These are phyloP conservation scores for Pelargonium fulgidum DNA, from an alignment of 441 rosid species.

Conservation along the genomic window DNA sequence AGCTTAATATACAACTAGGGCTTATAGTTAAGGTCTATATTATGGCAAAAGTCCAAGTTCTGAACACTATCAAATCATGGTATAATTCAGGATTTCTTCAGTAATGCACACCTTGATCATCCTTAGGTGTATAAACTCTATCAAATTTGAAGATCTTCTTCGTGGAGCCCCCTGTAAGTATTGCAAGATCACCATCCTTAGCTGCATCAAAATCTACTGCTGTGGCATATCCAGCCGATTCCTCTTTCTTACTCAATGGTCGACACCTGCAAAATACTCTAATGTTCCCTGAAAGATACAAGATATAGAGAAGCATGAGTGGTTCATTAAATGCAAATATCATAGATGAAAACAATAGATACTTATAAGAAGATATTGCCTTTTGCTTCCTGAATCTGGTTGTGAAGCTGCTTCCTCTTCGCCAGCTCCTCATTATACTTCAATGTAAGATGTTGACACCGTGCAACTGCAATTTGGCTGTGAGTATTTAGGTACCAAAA, in stretches of 20 bases:
- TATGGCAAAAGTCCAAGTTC: neutral
- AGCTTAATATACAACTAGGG: neutral
- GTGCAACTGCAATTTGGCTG: constrained; percentile 58
- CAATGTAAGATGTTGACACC: constrained; percentile 45
- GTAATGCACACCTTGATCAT: constrained; percentile 58
- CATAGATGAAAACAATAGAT: constrained; percentile 16
- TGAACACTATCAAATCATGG: neutral
- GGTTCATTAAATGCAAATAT: constrained; percentile 11
- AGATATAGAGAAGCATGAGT: constrained; percentile 5
- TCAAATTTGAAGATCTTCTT: constrained; percentile 76
- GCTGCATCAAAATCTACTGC: constrained; percentile 68
- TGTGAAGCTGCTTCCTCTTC: constrained; percentile 75
- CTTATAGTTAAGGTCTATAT: neutral
- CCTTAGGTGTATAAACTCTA: constrained; percentile 74
- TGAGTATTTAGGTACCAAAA: constrained; percentile 37
- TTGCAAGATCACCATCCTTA: constrained; percentile 78
- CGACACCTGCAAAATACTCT: constrained; percentile 92
- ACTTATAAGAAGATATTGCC: constrained; percentile 49
- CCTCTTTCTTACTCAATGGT: constrained; percentile 66
- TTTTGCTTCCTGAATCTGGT: constrained; percentile 58
- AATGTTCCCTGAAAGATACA: constrained; percentile 67
- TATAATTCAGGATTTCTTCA: neutral
- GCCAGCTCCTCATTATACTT: constrained; percentile 57
- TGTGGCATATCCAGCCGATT: constrained; percentile 46
- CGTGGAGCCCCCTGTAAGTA: constrained; percentile 64